phyloP scores from a whole-genome alignment of 2,329 filamentous ascomycete genomes.

The Plectosphaerella sp. region DNA sequence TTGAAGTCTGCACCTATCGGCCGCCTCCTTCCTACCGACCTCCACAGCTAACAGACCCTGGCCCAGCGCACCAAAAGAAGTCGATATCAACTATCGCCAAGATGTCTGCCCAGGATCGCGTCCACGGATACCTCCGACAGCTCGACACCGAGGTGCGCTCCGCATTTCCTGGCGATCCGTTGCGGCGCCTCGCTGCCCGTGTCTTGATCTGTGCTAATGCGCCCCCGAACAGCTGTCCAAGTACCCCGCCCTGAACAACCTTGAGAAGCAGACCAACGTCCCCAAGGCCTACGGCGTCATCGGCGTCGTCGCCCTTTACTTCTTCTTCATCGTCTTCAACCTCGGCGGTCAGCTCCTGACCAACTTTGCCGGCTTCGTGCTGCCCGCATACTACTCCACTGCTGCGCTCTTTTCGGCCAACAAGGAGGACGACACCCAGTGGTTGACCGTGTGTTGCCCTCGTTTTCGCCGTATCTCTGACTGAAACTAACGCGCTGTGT shows the following conservation, averaged over 20 bases:
- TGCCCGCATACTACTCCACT: conserved; percentile 82
- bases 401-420: conserved; percentile 66
- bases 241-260: conserved; percentile 77
- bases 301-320: conserved; percentile 73
- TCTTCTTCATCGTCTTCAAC: conserved; percentile 91
- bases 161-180: not conserved
- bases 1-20: not conserved
- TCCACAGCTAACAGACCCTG: not conserved
- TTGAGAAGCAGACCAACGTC: conserved; percentile 77
- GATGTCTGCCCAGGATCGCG: conserved; percentile 74
- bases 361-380: conserved; percentile 78
- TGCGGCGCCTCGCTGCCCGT: conserved; percentile 2
- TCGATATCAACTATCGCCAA: conserved; percentile 23
- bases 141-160: conserved; percentile 73
- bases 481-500: conserved; percentile 1
- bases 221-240: conserved; percentile 47
- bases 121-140: conserved; percentile 70
- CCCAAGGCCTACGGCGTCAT: conserved; percentile 84
- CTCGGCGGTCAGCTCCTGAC: conserved; percentile 83
- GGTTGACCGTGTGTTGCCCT: conserved; percentile 58
- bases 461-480: not conserved
- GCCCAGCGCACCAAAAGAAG: not conserved
- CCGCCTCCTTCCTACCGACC: not conserved
- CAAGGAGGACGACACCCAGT: conserved; percentile 79
- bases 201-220: not conserved